Percentiles rank a stretch among this genome's conserved stretches.
Conservation (phyloP, 495 filamentous ascomycete species). For the Xylaria longipes region DNA sequence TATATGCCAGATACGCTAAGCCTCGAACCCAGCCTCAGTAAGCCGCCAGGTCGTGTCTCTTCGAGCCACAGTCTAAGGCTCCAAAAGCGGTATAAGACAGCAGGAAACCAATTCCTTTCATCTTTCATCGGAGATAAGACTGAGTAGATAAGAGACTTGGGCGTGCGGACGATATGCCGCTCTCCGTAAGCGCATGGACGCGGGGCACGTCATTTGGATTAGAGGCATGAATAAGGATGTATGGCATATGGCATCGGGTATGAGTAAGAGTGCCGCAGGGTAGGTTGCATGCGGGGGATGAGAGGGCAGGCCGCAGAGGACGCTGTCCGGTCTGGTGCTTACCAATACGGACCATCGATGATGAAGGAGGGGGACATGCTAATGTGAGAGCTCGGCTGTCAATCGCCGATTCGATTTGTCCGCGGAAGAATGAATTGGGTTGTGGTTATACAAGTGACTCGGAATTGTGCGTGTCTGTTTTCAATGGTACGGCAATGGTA, state of each 20-base stretch:
- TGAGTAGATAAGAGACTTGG: neutral
- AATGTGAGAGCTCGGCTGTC: neutral
- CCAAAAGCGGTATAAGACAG: too few relatives aligned
- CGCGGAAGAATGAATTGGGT: neutral
- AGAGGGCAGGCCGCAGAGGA: neutral
- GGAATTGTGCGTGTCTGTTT: neutral
- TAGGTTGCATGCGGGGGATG: slow-evolving; percentile 8
- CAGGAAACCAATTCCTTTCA: too few relatives aligned
- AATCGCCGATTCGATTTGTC: neutral
- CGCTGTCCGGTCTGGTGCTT: neutral
- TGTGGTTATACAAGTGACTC: neutral
- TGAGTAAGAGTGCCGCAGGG: neutral
- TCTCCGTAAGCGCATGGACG: slow-evolving; percentile 5
- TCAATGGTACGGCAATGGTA: neutral
- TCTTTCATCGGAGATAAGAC: neutral
- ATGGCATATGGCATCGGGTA: neutral
- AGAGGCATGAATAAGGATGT: too few relatives aligned
- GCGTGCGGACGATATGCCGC: slow-evolving; percentile 3
- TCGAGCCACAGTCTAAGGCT: neutral
- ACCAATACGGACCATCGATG: slow-evolving; percentile 8
- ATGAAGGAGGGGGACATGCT: neutral
- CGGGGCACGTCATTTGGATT: neutral
- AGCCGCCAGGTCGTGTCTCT: neutral
- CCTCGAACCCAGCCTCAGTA: neutral
- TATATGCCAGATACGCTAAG: neutral